These are phyloP conservation scores for Aphanocladium album DNA, from an alignment of 2,329 filamentous ascomycete genomes.

Conservation along the genomic window DNA sequence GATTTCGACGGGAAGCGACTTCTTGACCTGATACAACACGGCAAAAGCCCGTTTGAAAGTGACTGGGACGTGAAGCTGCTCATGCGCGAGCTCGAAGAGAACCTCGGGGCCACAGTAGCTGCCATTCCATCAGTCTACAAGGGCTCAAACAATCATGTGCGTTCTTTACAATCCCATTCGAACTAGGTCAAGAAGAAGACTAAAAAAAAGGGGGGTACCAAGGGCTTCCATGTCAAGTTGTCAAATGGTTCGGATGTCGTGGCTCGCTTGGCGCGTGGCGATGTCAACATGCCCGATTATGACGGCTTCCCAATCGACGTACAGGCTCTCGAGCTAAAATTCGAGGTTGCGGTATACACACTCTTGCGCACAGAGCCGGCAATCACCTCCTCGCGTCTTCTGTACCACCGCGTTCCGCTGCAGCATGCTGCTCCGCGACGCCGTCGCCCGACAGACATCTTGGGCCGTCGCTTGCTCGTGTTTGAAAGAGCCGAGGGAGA, in stretches of 20 bases:
- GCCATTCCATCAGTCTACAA: constrained; percentile 21
- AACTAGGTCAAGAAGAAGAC: not conserved
- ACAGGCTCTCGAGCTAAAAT: not conserved
- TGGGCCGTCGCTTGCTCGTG: not conserved
- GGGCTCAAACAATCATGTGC: constrained; percentile 26
- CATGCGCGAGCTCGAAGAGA: constrained; percentile 23
- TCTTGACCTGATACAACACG: not conserved
- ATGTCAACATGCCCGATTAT: constrained; percentile 5
- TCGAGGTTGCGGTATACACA: not conserved
- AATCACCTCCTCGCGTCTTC: not conserved
- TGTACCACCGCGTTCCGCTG: not conserved
- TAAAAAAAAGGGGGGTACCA: not conserved
- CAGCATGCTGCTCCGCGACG: not conserved
- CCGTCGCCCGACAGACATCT: not conserved
- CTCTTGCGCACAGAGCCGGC: not conserved
- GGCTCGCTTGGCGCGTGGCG: not conserved
- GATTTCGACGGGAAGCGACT: constrained; percentile 15
- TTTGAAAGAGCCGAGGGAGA: not conserved
- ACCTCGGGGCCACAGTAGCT: constrained; percentile 17
- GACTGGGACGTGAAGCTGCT: constrained; percentile 23
- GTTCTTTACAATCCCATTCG: constrained; percentile 7
- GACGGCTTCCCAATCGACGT: not conserved
- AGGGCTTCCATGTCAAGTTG: not conserved
- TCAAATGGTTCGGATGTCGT: not conserved
- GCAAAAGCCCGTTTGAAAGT: constrained; percentile 21